phyloP scores from a whole-genome alignment of 2,329 filamentous ascomycete species.

The Ramularia collo-cygni region DNA sequence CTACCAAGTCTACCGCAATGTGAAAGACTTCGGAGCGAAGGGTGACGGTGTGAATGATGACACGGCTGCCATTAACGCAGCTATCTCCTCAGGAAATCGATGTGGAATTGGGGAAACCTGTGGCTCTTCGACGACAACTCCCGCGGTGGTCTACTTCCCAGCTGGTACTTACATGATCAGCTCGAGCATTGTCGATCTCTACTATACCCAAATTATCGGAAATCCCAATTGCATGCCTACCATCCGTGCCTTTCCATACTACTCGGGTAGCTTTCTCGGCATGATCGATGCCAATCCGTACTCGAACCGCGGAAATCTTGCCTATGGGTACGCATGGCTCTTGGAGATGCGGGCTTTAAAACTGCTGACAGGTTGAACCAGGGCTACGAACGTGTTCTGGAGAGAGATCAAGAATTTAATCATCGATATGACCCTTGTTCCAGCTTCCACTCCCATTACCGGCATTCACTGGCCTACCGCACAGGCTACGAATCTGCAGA shows the following conservation, averaged over 20 bases:
- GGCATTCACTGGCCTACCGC: slow-evolving; percentile 42
- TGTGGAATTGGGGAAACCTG: slow-evolving; percentile 36
- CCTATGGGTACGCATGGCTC: slow-evolving; percentile 17
- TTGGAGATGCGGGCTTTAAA: neutral
- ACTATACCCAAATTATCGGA: slow-evolving; percentile 57
- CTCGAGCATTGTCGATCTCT: slow-evolving; percentile 53
- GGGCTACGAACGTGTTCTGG: slow-evolving; percentile 56
- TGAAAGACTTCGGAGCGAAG: slow-evolving; percentile 40
- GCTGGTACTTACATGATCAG: slow-evolving; percentile 54
- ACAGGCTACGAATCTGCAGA: slow-evolving; percentile 42
- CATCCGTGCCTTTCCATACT: slow-evolving; percentile 48
- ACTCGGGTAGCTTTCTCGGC: slow-evolving; percentile 45
- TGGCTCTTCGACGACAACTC: slow-evolving; percentile 43
- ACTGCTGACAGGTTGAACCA: slow-evolving; percentile 40
- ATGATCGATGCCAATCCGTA: slow-evolving; percentile 54
- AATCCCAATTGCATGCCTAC: slow-evolving; percentile 52
- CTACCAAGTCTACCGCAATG: slow-evolving; percentile 45
- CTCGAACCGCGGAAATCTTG: slow-evolving; percentile 33
- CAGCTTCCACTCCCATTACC: slow-evolving; percentile 36
- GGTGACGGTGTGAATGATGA: slow-evolving; percentile 48
- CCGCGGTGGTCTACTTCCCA: slow-evolving; percentile 53
- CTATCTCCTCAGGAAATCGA: slow-evolving; percentile 35
- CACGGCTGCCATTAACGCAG: slow-evolving; percentile 48
- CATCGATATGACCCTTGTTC: slow-evolving; percentile 51
- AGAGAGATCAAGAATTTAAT: slow-evolving; percentile 60